Conservation (phyloP, 257 asterid species). For the Scutellaria barbata region DNA sequence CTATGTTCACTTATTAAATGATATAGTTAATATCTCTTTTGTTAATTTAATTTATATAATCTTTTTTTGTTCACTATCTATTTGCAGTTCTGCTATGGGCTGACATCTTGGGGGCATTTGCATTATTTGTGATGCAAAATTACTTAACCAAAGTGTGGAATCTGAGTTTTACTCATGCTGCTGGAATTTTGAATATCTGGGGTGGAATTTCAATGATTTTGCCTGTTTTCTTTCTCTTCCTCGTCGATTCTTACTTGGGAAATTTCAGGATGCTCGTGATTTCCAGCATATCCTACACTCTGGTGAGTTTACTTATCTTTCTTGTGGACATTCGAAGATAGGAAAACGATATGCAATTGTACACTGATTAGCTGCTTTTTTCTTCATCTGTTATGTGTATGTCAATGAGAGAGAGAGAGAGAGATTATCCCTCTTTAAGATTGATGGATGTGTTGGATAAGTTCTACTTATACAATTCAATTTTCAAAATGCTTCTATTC, state of each 20-base stretch:
- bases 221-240: slow-evolving; percentile 50
- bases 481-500: too few relatives aligned
- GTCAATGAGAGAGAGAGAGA: too few relatives aligned
- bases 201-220: slow-evolving; percentile 44
- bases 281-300: slow-evolving; percentile 51
- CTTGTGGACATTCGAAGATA: background rate
- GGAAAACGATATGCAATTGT: background rate
- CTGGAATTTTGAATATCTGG: slow-evolving; percentile 63
- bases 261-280: slow-evolving; percentile 48
- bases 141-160: slow-evolving; percentile 73
- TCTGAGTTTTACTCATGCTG: slow-evolving; percentile 61
- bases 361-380: background rate
- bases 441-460: background rate
- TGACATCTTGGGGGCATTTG: slow-evolving; percentile 45
- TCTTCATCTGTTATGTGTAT: background rate
- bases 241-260: slow-evolving; percentile 50
- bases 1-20: too few relatives aligned
- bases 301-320: slow-evolving; percentile 29
- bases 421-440: background rate
- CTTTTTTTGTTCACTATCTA: background rate
- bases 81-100: slow-evolving; percentile 56
- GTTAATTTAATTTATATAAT: too few relatives aligned
- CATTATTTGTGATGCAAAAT: slow-evolving; percentile 60
- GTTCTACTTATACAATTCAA: too few relatives aligned
- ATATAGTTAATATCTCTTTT: too few relatives aligned